Percentiles rank a stretch among this genome's conserved stretches.
Evolutionary conservation across 495 filamentous ascomycete genomes (phyloP).

Genomic region (Penicillium crystallinum): DNA sequence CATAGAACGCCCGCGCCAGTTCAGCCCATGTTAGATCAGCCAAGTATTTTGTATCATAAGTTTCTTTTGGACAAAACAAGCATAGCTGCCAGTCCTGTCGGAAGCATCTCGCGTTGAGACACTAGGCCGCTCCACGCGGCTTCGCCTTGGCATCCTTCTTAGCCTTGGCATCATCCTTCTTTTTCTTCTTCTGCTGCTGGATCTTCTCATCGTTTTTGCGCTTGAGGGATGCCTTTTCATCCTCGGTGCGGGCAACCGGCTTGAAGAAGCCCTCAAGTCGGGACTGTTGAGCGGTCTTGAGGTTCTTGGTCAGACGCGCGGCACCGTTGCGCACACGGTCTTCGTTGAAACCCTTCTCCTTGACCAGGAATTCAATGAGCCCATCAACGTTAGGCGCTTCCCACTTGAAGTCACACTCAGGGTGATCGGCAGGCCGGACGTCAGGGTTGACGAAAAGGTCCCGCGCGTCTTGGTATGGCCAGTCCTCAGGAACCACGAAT

Average conservation of each 20-base stretch:
- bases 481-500: constrained; percentile 81
- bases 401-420: constrained; percentile 96
- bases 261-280: constrained; percentile 98
- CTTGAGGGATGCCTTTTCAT: constrained; percentile 77
- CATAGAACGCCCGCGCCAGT: constrained; percentile 8
- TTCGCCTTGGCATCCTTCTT: constrained; percentile 90
- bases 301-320: constrained; percentile 71
- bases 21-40: constrained; percentile 5
- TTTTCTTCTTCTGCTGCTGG: constrained; percentile 86
- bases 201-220: constrained; percentile 88
- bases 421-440: constrained; percentile 76
- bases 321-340: constrained; percentile 80
- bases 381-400: constrained; percentile 86
- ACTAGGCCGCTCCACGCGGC: constrained; percentile 63
- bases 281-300: constrained; percentile 84
- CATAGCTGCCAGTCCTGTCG: constrained; percentile 1
- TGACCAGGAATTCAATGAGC: constrained; percentile 79
- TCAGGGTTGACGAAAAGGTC: constrained; percentile 87
- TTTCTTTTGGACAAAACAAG: not conserved
- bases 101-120: not conserved
- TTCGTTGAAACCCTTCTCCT: constrained; percentile 94
- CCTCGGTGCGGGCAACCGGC: constrained; percentile 78
- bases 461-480: constrained; percentile 89
- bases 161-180: constrained; percentile 77
- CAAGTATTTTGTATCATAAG: not conserved